phyloP scores from a whole-genome alignment of 2,329 filamentous ascomycete species.

The Pyrenochaeta sp. region DNA sequence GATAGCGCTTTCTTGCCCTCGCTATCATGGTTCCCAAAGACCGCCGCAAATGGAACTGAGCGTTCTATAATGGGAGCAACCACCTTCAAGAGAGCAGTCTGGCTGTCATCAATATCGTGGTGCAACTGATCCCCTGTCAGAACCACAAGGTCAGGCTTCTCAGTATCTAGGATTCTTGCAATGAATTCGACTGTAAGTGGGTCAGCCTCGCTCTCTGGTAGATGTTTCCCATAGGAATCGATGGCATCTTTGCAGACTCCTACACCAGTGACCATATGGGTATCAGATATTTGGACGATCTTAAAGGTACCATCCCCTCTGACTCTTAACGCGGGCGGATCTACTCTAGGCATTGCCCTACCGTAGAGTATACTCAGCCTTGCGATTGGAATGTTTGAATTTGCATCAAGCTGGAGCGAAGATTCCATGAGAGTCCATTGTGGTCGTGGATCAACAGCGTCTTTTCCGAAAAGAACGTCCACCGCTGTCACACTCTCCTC shows the following conservation, averaged over 20 bases:
- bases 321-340: conserved; percentile 71
- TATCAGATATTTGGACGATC: conserved; percentile 89
- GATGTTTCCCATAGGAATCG: conserved; percentile 68
- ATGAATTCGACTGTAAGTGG: conserved; percentile 84
- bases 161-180: conserved; percentile 61
- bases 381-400: conserved; percentile 57
- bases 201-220: conserved; percentile 86
- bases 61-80: conserved; percentile 58
- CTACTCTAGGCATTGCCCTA: conserved; percentile 64
- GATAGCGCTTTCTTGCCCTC: conserved; percentile 50
- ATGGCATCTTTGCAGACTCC: conserved; percentile 85
- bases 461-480: conserved; percentile 85
- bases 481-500: conserved; percentile 77
- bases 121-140: conserved; percentile 75
- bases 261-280: conserved; percentile 87
- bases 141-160: conserved; percentile 67
- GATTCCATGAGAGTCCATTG: conserved; percentile 75
- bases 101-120: conserved; percentile 62
- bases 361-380: conserved; percentile 80
- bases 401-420: conserved; percentile 46
- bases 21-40: conserved; percentile 73
- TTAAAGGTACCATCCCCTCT: conserved; percentile 89
- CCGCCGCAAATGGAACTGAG: conserved; percentile 67
- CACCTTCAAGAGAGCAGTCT: conserved; percentile 18
- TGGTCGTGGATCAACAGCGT: conserved; percentile 84